Base-by-base conservation (phyloP, 2,329 filamentous ascomycete species). In the Trichoderma koningii region DNA sequence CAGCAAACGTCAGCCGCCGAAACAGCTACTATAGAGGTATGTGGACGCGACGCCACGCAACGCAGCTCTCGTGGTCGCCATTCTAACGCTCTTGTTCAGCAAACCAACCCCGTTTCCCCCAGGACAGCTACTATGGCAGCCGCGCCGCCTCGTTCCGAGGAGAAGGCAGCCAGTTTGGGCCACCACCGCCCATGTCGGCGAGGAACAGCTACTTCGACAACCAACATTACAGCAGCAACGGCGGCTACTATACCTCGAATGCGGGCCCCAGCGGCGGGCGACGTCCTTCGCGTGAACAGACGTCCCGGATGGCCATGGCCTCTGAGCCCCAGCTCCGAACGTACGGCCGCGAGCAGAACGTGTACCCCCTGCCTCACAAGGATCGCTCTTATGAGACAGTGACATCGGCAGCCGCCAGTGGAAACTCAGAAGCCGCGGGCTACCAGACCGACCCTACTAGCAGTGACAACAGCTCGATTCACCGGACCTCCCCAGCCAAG, bases 381-480 rank as follows among this genome's bases (percentile, higher is more conserved):
- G 89, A 94, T 70, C 88, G 87, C 69, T 95, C 92, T 1, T 91
- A 94, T 76, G 93, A 97, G 75, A 97, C 92, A 1, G 89, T 96
- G 51, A 90, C 90, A 44, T 92, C 91, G 14, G 89, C 89, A 66
- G 87, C 88, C 12, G 89, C 87, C 23, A 91, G 88, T 72, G 90
- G 88, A 56, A 90, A 86, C 70, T 87, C 89, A 68, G 93, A 97
- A 65, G 88, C 88, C 14, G 88, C 86, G 73, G 89, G 88, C 64
- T 93, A 95, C 76, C 89, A 89, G 69, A 96, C 92, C 66, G 93
- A 97, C 74, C 93, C 91, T 48, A 80, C 84, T 64, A 95, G 91
- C 79, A 97, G 93, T 73, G 91, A 97, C 74, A 96, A 96, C 78
- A 96, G 92, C 79, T 96, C 92, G 1, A 86, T 96, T 70, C 92